A percentile compares a stretch with the other conserved stretches of the same genome.
phyloP scores from a whole-genome alignment of 2,329 filamentous ascomycete species.

The Chrysosporium keratinophilum region DNA sequence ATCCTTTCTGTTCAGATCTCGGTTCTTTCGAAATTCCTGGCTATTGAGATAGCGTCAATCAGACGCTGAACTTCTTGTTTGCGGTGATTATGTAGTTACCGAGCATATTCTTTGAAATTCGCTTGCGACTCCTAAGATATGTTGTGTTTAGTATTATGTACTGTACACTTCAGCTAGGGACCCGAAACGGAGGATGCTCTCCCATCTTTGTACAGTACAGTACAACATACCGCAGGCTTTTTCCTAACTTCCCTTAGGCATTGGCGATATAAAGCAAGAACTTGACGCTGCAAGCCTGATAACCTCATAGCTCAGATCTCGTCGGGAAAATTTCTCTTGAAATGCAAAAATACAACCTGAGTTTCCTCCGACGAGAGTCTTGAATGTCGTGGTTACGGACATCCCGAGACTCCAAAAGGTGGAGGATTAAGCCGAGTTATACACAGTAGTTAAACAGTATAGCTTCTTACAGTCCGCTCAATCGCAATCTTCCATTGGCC shows the following conservation, averaged over 20 bases:
- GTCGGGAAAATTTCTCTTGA: no score
- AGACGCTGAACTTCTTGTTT: no score
- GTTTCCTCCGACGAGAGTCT: no score
- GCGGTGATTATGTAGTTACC: constrained; percentile 24
- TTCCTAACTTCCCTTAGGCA: constrained; percentile 71
- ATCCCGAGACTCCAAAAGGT: no score
- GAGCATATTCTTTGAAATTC: constrained; percentile 35
- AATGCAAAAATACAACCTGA: no score
- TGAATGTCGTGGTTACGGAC: no score
- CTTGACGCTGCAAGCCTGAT: constrained; percentile 84
- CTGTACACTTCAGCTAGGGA: neutral
- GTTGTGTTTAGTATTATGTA: neutral
- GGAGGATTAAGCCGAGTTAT: no score
- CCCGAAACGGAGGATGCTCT: neutral
- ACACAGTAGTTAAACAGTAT: no score
- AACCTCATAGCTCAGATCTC: constrained; percentile 28
- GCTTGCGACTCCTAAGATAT: constrained; percentile 28
- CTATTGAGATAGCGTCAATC: constrained; percentile 35
- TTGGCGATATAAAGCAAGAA: constrained; percentile 72
- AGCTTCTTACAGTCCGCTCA: no score
- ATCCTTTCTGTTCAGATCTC: constrained; percentile 65
- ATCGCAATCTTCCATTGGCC: no score
- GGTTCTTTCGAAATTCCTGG: constrained; percentile 64
- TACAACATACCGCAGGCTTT: constrained; percentile 58
- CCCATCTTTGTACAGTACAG: neutral